Evolutionary conservation across 2,329 filamentous ascomycete species (phyloP).

Genomic region (Tolypocladium sp.): DNA sequence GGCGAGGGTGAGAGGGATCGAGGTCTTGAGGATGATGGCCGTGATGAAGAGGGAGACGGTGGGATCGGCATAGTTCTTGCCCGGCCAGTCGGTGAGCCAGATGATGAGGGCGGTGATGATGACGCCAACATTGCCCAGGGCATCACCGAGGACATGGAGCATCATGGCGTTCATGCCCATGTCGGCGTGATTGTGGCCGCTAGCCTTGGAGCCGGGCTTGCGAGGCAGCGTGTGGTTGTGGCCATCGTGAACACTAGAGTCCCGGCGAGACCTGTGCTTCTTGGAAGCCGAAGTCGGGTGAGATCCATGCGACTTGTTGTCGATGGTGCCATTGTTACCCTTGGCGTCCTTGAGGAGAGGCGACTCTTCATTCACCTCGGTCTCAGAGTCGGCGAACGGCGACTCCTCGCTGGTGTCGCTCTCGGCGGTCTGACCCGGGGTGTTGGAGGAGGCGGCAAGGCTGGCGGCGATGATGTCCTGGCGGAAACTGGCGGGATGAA

Average conservation of each 20-base stretch:
- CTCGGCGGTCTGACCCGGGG: constrained; percentile 45
- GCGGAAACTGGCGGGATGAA: constrained; percentile 83
- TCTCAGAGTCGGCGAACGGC: constrained; percentile 30
- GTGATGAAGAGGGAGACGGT: constrained; percentile 92
- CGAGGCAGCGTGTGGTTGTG: constrained; percentile 78
- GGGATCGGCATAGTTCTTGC: constrained; percentile 83
- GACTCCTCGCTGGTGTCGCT: constrained; percentile 42
- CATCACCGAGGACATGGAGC: constrained; percentile 70
- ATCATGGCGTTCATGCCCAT: constrained; percentile 92
- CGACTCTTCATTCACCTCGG: constrained; percentile 32
- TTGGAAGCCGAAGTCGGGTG: constrained; percentile 8
- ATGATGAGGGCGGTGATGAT: constrained; percentile 79
- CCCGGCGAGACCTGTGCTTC: constrained; percentile 24
- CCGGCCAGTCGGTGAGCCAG: constrained; percentile 77
- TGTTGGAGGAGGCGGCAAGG: constrained; percentile 34
- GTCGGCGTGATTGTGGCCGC: constrained; percentile 73
- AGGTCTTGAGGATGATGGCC: constrained; percentile 62
- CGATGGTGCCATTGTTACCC: constrained; percentile 19
- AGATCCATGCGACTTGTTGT: constrained; percentile 13
- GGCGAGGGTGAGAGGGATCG: constrained; percentile 69
- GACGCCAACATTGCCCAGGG: constrained; percentile 78
- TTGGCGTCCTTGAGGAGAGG: constrained; percentile 34
- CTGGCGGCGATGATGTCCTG: constrained; percentile 88
- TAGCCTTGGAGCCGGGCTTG: constrained; percentile 48
- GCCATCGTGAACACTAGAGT: constrained; percentile 52